Evolutionary conservation across 805 yeast genomes (phyloP).

Genomic region (Starmerella scarabaei): DNA sequence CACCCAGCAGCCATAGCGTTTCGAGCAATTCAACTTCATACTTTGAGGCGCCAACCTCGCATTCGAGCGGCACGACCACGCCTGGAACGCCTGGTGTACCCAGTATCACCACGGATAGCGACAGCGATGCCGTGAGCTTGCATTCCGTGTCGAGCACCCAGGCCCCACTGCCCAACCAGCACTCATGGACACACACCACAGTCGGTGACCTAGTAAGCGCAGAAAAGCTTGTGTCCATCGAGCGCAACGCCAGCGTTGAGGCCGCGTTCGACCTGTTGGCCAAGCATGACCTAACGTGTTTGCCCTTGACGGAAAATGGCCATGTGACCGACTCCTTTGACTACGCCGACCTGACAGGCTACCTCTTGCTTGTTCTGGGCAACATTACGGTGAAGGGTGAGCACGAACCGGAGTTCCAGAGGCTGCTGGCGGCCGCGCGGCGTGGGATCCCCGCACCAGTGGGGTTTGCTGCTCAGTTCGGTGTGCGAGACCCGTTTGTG

Average conservation of each 20-base stretch:
- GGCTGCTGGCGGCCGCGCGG: constrained; percentile 49
- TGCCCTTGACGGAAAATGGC: constrained; percentile 45
- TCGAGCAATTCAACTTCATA: neutral
- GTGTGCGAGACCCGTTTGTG: constrained; percentile 69
- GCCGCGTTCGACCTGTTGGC: constrained; percentile 72
- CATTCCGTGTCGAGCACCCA: constrained; percentile 8
- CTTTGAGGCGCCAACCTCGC: neutral
- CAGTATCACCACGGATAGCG: constrained; percentile 10
- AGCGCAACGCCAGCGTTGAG: constrained; percentile 61
- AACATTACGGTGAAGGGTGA: constrained; percentile 34
- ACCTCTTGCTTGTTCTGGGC: constrained; percentile 70
- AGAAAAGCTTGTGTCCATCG: constrained; percentile 61
- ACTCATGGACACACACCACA: constrained; percentile 30
- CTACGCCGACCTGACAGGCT: constrained; percentile 80
- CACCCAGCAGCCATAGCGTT: neutral
- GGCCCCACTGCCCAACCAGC: neutral
- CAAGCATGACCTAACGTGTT: constrained; percentile 61
- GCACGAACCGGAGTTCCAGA: constrained; percentile 28
- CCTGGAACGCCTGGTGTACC: neutral
- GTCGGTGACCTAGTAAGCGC: constrained; percentile 64
- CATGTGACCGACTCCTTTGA: constrained; percentile 53
- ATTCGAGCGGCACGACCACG: neutral
- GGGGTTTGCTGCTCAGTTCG: constrained; percentile 66
- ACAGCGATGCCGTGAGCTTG: constrained; percentile 18
- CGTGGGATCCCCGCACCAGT: constrained; percentile 87